Evolutionary conservation across 495 filamentous ascomycete genomes (phyloP), one percentile per base, ranked within the genome.

Genomic region (Talaromyces borbonicus): DNA sequence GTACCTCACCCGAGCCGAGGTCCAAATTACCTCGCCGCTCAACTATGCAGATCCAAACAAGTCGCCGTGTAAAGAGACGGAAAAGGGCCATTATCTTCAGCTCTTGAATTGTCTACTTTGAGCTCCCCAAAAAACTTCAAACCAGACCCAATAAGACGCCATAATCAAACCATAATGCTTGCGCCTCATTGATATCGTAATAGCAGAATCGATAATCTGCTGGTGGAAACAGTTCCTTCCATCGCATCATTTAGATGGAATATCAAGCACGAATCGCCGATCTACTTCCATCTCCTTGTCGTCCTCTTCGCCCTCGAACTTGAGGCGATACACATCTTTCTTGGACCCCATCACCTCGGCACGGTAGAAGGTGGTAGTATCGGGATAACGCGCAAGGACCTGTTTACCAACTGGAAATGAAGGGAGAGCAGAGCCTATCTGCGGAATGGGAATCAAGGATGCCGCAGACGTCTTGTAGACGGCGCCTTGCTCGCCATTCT

Each of bases 291-390:
- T 79, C 47, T 87, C 84, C 53, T 82, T 82, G 43, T 81, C 84
- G 52, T 85, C 85, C 56, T 90, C 85, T 56, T 94, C 87, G 8
- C 85, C 85, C 58, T 94, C 87, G 48, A 94, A 94, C 49, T 85
- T 79, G 49, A 94, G 68, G 33, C 75, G 66, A 47, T 78, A 82
- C 36, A 66, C 67, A 40, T 78, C 76, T 50, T 80, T 80, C 52
- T 83, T 80, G 8, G 60, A 53, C 0, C 81, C 81, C 71, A 87
- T 89, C 14, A 98, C 90, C 52, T 96, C 90, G 8, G 93, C 92
- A 55, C 87, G 82, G 61, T 99, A 99, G 56, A 99, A 99, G 0
- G 90, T 96, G 2, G 92, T 95, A 8, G 93, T 99, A 47, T 88
- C 83, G 0, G 87, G 87, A 56, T 94, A 94, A 30, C 86, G 68